Evolutionary conservation across 2,329 filamentous ascomycete species (phyloP).

Genomic region (Rosellinia necatrix): DNA sequence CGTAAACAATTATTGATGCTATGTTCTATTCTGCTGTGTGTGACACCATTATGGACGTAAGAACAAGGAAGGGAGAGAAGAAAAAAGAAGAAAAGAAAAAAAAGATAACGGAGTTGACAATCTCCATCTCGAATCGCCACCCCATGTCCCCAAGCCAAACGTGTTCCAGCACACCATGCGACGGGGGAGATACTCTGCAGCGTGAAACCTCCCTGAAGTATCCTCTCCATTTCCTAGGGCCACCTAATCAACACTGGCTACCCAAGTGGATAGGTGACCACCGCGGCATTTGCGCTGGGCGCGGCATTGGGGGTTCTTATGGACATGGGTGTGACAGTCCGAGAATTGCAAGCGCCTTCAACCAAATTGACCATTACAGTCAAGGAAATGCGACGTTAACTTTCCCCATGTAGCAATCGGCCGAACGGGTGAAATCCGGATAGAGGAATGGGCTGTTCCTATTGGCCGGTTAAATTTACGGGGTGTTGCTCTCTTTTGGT

Average conservation of each 20-base stretch:
- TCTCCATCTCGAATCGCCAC: conserved; percentile 59
- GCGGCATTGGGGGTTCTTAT: conserved; percentile 58
- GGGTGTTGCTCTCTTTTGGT: too few relatives aligned
- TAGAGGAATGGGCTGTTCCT: not conserved
- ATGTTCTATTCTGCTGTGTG: too few relatives aligned
- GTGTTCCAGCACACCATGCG: conserved; percentile 72
- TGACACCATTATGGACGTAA: not conserved
- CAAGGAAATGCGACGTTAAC: conserved; percentile 34
- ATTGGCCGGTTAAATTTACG: conserved; percentile 3
- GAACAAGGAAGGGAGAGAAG: not conserved
- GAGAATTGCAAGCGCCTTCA: conserved; percentile 61
- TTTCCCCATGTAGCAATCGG: conserved; percentile 3
- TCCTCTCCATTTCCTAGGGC: conserved; percentile 72
- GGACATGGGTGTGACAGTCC: conserved; percentile 57
- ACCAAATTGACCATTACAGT: conserved; percentile 68
- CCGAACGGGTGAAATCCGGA: conserved; percentile 6
- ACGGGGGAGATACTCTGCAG: conserved; percentile 75
- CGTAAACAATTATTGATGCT: too few relatives aligned
- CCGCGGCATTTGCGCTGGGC: conserved; percentile 73
- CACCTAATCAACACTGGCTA: conserved; percentile 67
- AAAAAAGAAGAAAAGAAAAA: conserved; percentile 39
- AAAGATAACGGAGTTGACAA: conserved; percentile 51
- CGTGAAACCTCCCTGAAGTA: conserved; percentile 73
- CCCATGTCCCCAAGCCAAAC: conserved; percentile 65
- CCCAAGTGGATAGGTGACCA: conserved; percentile 68